A percentile compares a stretch with the other conserved stretches of the same genome.
Evolutionary conservation across 106 monocot genomes (phyloP).

Genomic region (Chionographis japonica): DNA sequence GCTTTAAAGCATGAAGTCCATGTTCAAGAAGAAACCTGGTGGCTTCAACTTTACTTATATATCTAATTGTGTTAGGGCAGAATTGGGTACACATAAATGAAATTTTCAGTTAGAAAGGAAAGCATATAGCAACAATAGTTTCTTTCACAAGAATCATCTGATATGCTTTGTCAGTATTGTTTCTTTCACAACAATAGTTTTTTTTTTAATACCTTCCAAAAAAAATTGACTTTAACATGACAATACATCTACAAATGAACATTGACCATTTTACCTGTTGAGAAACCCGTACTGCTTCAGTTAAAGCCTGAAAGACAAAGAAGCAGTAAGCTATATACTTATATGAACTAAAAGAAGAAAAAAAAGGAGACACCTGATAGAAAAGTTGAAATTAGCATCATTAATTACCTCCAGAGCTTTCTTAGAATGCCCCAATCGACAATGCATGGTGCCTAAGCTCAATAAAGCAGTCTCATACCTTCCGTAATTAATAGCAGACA

Average conservation of each 20-base stretch:
- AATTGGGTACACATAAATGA: too few species aligned
- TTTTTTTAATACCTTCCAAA: too few species aligned
- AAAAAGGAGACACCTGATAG: not conserved
- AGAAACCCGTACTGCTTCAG: conserved; percentile 83
- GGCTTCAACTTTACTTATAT: too few species aligned
- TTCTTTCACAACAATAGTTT: too few species aligned
- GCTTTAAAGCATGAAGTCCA: too few species aligned
- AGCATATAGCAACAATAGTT: too few species aligned
- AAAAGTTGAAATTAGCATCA: not conserved
- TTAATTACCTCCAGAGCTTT: conserved; percentile 78
- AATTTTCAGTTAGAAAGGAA: too few species aligned
- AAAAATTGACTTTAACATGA: not conserved
- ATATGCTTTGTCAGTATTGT: too few species aligned
- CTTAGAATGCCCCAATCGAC: conserved; percentile 85
- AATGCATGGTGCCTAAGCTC: conserved; percentile 90
- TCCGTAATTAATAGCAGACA: conserved; percentile 45
- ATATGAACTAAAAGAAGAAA: not conserved
- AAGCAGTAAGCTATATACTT: conserved; percentile 1
- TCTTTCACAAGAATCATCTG: too few species aligned
- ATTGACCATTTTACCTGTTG: conserved; percentile 51
- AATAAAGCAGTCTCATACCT: conserved; percentile 86
- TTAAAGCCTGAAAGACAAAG: conserved; percentile 55
- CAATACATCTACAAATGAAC: not conserved
- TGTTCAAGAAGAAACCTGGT: too few species aligned
- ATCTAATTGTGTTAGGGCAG: too few species aligned